Evolutionary conservation across 129 eudicot species (phyloP).

Genomic region (Gnaphalium uliginosum): DNA sequence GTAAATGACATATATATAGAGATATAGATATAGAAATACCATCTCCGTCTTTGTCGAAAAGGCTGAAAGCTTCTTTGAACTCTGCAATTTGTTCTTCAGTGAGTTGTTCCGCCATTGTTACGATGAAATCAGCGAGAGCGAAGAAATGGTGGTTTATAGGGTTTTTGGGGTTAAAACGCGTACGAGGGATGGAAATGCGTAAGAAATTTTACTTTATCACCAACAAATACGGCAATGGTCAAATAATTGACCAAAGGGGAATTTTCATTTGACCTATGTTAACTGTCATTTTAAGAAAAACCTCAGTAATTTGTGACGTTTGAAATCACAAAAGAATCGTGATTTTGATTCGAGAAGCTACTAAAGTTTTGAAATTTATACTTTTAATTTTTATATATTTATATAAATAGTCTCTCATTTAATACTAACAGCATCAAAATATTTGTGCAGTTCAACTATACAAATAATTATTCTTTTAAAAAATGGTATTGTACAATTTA

Average conservation of each 20-base stretch:
- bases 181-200: background rate
- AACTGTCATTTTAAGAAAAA: too few species aligned
- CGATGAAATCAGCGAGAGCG: background rate
- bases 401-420: too few species aligned
- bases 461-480: too few species aligned
- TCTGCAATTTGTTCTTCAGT: conserved; percentile 44
- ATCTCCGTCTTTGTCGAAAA: conserved; percentile 43
- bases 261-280: background rate
- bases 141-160: background rate
- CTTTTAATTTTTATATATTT: too few species aligned
- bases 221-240: background rate
- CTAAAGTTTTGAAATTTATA: too few species aligned
- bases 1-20: background rate
- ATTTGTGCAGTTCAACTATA: too few species aligned
- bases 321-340: too few species aligned
- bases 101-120: conserved; percentile 39
- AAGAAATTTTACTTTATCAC: background rate
- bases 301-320: too few species aligned
- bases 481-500: too few species aligned
- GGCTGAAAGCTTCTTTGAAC: conserved; percentile 46
- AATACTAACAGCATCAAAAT: too few species aligned
- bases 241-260: background rate
- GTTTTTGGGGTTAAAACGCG: background rate
- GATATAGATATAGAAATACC: conserved; percentile 17
- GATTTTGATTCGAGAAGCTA: too few species aligned